Evolutionary conservation across 164 flowering plant species (phyloP).

Genomic region (Vitis amurensis): DNA sequence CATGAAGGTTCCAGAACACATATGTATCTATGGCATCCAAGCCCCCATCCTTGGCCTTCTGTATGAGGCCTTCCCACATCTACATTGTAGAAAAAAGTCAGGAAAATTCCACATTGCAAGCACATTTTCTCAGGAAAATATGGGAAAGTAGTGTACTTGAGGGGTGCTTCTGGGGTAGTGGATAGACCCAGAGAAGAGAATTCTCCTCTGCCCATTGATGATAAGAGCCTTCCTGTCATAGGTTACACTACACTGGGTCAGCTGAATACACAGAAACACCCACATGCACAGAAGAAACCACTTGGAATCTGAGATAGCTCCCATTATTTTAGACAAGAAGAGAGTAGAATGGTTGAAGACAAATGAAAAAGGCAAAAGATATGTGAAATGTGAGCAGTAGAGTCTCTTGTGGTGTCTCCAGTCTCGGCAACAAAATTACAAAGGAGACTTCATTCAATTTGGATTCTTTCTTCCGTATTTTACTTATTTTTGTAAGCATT

Average conservation of each 20-base stretch:
- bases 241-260: conserved; percentile 22
- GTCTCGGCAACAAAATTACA: background rate
- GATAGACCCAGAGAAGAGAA: conserved; percentile 43
- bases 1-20: conserved; percentile 49
- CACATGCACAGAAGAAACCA: conserved; percentile 18
- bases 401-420: background rate
- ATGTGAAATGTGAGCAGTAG: background rate
- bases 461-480: too few species aligned
- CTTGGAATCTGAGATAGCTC: conserved; percentile 27
- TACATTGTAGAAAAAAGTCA: conserved; percentile 12
- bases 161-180: conserved; percentile 47
- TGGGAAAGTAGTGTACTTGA: conserved; percentile 14
- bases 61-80: conserved; percentile 48
- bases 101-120: background rate
- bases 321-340: conserved; percentile 21
- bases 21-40: conserved; percentile 45
- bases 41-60: conserved; percentile 45
- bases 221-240: conserved; percentile 31
- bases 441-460: too few species aligned
- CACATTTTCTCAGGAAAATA: background rate
- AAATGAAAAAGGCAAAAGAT: conserved; percentile 6
- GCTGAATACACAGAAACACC: conserved; percentile 10
- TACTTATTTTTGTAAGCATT: background rate
- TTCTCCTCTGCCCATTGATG: conserved; percentile 32
- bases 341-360: conserved; percentile 3